Evolutionary conservation across 1,139 yeast species (phyloP).

Genomic region (Yamadazyma blattariae): DNA sequence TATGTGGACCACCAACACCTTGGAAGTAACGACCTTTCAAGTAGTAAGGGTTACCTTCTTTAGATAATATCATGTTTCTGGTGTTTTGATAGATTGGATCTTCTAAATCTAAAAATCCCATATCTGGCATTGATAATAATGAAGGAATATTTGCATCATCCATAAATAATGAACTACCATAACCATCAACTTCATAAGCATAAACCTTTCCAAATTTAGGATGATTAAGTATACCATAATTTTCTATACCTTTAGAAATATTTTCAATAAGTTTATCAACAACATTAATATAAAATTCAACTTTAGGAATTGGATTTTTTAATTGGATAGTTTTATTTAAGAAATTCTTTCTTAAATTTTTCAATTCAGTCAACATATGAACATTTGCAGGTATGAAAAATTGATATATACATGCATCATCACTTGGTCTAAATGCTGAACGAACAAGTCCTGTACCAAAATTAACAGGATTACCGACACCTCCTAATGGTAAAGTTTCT

Average conservation of each 20-base stretch:
- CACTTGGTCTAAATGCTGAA: conserved; percentile 90
- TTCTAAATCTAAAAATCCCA: conserved; percentile 56
- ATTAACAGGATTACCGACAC: conserved; percentile 82
- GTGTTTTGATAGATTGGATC: conserved; percentile 75
- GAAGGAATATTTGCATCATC: conserved; percentile 93
- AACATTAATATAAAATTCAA: conserved; percentile 13
- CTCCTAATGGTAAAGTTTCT: conserved; percentile 75
- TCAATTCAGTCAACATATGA: conserved; percentile 65
- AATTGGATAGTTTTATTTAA: not conserved
- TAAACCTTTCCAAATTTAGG: conserved; percentile 71
- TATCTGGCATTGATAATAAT: conserved; percentile 72
- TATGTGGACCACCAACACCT: conserved; percentile 91
- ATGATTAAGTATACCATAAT: conserved; percentile 64
- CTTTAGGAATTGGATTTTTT: conserved; percentile 9
- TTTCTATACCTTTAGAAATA: conserved; percentile 57
- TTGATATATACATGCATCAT: conserved; percentile 81
- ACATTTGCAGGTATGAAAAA: conserved; percentile 86
- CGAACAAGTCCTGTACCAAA: conserved; percentile 67
- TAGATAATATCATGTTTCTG: conserved; percentile 68
- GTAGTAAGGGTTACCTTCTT: conserved; percentile 75
- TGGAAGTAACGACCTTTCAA: conserved; percentile 58
- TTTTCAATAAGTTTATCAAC: conserved; percentile 35
- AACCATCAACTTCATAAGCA: conserved; percentile 90
- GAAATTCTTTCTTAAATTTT: conserved; percentile 21
- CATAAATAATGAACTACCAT: conserved; percentile 71